A percentile compares a stretch with the other conserved stretches of the same genome.
Conservation (phyloP, 2,329 filamentous ascomycete genomes). For the Pestalotiopsis sp. region DNA sequence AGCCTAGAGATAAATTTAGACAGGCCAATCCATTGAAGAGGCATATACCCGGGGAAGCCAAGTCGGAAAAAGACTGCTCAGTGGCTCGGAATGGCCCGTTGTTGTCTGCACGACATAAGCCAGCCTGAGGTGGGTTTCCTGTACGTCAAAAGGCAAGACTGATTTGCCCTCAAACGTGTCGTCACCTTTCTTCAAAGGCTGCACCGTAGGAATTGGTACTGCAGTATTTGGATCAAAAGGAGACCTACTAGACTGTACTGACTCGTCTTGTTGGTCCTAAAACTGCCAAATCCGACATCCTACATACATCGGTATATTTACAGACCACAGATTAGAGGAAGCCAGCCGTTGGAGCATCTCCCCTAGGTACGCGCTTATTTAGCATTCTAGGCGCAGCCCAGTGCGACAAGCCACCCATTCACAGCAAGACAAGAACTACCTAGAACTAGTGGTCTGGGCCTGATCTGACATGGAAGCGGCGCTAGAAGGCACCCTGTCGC, state of each 20-base stretch:
- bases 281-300: too few relatives aligned
- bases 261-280: background rate
- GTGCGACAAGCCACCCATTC: constrained; percentile 11
- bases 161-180: background rate
- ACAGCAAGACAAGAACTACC: background rate
- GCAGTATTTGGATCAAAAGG: too few relatives aligned
- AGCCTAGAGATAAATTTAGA: too few relatives aligned
- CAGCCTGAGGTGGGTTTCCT: background rate
- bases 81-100: background rate
- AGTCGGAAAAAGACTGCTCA: background rate
- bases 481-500: background rate
- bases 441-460: background rate
- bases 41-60: background rate
- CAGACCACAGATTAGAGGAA: background rate
- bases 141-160: background rate
- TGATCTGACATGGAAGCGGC: constrained; percentile 2
- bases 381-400: background rate
- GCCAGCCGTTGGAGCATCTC: constrained; percentile 19
- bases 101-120: background rate
- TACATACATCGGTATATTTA: too few relatives aligned
- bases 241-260: background rate
- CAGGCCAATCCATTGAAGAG: background rate
- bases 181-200: background rate
- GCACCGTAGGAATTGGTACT: too few relatives aligned
- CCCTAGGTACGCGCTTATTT: constrained; percentile 24